phyloP scores from a whole-genome alignment of 495 filamentous ascomycete species.

The Eremomyces bilateralis region DNA sequence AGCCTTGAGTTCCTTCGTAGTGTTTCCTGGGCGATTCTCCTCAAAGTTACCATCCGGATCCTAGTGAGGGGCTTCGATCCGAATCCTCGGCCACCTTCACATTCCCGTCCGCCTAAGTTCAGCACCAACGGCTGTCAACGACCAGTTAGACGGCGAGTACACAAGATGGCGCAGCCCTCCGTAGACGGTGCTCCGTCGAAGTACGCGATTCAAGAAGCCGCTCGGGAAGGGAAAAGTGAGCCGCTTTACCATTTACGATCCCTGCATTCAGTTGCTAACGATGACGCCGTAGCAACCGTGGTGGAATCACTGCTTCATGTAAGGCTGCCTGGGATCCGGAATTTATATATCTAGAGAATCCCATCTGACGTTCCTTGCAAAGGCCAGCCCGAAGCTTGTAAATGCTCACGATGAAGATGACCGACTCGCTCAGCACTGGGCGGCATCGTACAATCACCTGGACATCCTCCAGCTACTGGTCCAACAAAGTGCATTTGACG shows the following conservation, averaged over 20 bases:
- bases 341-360: too few species aligned
- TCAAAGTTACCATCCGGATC: too few species aligned
- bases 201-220: constrained; percentile 74
- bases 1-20: too few species aligned
- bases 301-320: constrained; percentile 66
- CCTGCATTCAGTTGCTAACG: constrained; percentile 6
- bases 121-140: too few species aligned
- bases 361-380: constrained; percentile 8
- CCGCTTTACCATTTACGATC: constrained; percentile 3
- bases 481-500: constrained; percentile 53
- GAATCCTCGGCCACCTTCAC: too few species aligned
- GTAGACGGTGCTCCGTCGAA: too few species aligned
- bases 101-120: too few species aligned
- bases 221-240: constrained; percentile 69
- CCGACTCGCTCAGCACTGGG: constrained; percentile 89
- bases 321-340: constrained; percentile 11
- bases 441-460: constrained; percentile 60
- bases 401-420: constrained; percentile 64
- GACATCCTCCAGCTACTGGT: constrained; percentile 52
- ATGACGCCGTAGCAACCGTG: constrained; percentile 25
- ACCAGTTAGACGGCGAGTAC: too few species aligned
- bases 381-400: constrained; percentile 67
- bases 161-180: too few species aligned
- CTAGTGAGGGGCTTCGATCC: too few species aligned
- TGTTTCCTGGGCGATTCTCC: too few species aligned